Conservation (phyloP, 1,284 basidiomycete genomes). For the Malassezia japonica region DNA sequence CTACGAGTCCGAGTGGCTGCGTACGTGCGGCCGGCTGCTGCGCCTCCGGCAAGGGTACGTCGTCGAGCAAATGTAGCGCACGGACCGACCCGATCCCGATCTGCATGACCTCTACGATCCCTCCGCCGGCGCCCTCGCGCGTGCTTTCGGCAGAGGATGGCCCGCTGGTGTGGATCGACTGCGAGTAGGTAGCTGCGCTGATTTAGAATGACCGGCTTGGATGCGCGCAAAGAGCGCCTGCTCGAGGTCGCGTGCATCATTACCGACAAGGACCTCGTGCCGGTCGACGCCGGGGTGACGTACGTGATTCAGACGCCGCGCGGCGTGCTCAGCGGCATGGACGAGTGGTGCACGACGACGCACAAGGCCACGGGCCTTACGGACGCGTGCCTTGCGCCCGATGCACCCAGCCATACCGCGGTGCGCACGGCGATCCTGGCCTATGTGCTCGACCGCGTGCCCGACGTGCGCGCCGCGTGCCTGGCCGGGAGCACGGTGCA, state of each 20-base stretch:
- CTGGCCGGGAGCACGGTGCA: conserved; percentile 75
- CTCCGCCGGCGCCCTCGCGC: conserved; percentile 26
- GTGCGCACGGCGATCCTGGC: conserved; percentile 49
- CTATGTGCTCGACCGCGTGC: conserved; percentile 52
- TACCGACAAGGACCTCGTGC: conserved; percentile 65
- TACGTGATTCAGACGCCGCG: conserved; percentile 64
- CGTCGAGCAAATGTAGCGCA: conserved; percentile 19
- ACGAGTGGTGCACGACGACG: conserved; percentile 28
- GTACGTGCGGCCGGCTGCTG: conserved; percentile 25
- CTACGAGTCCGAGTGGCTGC: conserved; percentile 43
- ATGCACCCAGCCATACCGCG: conserved; percentile 43
- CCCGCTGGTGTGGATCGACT: conserved; percentile 77
- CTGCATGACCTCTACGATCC: conserved; percentile 19
- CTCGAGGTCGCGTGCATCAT: conserved; percentile 68
- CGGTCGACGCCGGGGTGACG: conserved; percentile 63
- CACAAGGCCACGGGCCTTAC: conserved; percentile 32
- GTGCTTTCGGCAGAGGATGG: conserved; percentile 51
- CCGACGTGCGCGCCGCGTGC: conserved; percentile 54
- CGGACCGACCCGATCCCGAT: not conserved
- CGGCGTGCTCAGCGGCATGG: conserved; percentile 54
- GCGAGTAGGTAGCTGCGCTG: conserved; percentile 53
- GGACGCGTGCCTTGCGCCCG: conserved; percentile 18
- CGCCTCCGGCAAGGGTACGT: conserved; percentile 27
- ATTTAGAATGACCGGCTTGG: conserved; percentile 61
- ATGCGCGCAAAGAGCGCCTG: conserved; percentile 60